Conservation (phyloP, 2,329 filamentous ascomycete genomes). For the Scytalidium lignicola region DNA sequence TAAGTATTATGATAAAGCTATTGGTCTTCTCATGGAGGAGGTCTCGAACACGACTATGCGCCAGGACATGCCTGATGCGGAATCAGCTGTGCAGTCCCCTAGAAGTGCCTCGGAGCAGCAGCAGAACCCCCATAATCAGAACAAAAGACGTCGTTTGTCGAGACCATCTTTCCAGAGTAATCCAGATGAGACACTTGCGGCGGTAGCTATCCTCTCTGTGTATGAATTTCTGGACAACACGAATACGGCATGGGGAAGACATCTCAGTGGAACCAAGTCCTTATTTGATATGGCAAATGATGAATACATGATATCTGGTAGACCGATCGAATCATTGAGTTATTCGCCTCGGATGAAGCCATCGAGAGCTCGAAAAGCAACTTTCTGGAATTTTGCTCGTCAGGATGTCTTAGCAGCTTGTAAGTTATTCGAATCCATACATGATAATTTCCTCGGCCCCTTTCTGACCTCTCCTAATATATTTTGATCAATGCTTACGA, state of each 20-base stretch:
- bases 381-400: conserved; percentile 63
- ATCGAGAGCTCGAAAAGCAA: conserved; percentile 51
- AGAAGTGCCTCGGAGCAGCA: conserved; percentile 18
- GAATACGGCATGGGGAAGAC: conserved; percentile 56
- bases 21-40: conserved; percentile 41
- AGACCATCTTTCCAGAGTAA: conserved; percentile 36
- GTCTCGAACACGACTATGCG: conserved; percentile 23
- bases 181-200: conserved; percentile 57
- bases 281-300: conserved; percentile 51
- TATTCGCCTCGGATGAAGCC: conserved; percentile 29
- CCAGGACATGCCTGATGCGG: conserved; percentile 17
- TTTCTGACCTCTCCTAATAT: background rate
- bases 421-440: conserved; percentile 26
- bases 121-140: no score
- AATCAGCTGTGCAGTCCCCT: conserved; percentile 18
- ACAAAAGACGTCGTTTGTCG: conserved; percentile 36
- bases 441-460: background rate
- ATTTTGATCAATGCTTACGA: background rate
- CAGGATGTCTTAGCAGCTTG: conserved; percentile 62
- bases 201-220: conserved; percentile 61
- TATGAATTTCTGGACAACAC: conserved; percentile 66
- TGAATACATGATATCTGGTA: conserved; percentile 33
- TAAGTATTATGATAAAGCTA: conserved; percentile 55
- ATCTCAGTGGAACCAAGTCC: conserved; percentile 61
- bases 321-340: conserved; percentile 33